A percentile compares a stretch with the other conserved stretches of the same genome.
phyloP scores from a whole-genome alignment of 1,284 basidiomycete genomes.

The Sanguinoderma infundibulare region DNA sequence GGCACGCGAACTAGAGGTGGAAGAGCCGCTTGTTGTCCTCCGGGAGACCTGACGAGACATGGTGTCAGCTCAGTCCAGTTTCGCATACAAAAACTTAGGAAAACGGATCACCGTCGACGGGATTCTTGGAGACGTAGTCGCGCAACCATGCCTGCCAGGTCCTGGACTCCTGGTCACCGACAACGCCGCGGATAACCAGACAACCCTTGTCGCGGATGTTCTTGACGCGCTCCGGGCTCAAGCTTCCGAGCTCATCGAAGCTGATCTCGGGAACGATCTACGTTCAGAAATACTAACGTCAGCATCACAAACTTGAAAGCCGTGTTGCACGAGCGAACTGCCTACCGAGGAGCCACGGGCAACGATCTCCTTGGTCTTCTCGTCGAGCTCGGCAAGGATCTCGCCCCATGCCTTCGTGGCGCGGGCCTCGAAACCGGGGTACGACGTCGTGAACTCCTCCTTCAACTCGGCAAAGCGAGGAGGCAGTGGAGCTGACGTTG shows the following conservation, averaged over 20 bases:
- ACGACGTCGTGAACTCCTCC: conserved; percentile 52
- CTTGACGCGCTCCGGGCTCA: conserved; percentile 50
- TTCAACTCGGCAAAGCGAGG: conserved; percentile 59
- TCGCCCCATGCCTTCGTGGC: conserved; percentile 63
- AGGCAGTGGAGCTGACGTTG: conserved; percentile 38
- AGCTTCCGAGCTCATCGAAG: conserved; percentile 54
- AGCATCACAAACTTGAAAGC: not conserved
- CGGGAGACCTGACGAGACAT: conserved; percentile 50
- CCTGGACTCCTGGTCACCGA: conserved; percentile 57
- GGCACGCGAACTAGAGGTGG: conserved; percentile 59
- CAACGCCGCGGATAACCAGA: conserved; percentile 66
- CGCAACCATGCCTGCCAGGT: conserved; percentile 61
- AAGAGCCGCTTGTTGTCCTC: conserved; percentile 72
- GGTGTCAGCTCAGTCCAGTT: not conserved
- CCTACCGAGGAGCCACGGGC: conserved; percentile 54
- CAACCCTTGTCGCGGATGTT: conserved; percentile 60
- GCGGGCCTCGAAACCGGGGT: conserved; percentile 54
- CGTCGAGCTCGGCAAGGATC: conserved; percentile 53
- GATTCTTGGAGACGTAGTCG: conserved; percentile 61
- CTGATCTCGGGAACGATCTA: conserved; percentile 61
- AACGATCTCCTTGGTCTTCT: conserved; percentile 48
- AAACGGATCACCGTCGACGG: conserved; percentile 56
- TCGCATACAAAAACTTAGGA: not conserved
- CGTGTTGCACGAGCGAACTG: not conserved
- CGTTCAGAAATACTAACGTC: conserved; percentile 1